These are phyloP conservation scores for Pisolithus albus DNA, from an alignment of 768 basidiomycete species.

Conservation along the genomic window DNA sequence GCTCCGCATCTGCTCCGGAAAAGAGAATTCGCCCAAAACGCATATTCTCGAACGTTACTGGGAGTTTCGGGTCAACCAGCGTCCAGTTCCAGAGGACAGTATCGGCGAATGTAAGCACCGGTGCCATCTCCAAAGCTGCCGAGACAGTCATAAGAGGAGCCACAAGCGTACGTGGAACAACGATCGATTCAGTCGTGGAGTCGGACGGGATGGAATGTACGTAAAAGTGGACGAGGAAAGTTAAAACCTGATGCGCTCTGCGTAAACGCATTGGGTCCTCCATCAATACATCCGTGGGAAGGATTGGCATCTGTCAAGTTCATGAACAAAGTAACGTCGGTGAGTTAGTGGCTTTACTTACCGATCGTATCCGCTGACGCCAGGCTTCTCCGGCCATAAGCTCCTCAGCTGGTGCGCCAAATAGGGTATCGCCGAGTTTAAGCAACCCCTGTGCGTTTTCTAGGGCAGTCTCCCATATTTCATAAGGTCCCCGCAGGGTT, in stretches of 20 bases:
- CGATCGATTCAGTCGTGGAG: constrained; percentile 32
- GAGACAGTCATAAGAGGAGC: constrained; percentile 76
- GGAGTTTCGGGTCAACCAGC: constrained; percentile 46
- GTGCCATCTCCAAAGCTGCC: constrained; percentile 73
- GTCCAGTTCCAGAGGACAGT: constrained; percentile 94
- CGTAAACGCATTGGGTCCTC: constrained; percentile 57
- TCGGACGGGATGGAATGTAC: constrained; percentile 65
- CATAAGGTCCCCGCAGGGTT: constrained; percentile 46
- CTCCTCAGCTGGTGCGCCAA: constrained; percentile 41
- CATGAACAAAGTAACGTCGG: constrained; percentile 9
- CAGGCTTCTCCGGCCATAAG: constrained; percentile 57
- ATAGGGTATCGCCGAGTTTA: constrained; percentile 50
- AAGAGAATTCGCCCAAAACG: constrained; percentile 60
- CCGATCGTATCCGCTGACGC: constrained; percentile 55
- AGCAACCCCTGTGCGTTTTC: constrained; percentile 46
- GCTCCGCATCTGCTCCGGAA: constrained; percentile 81
- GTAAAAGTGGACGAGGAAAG: constrained; percentile 88
- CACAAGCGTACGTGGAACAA: constrained; percentile 71
- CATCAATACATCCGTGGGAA: constrained; percentile 49
- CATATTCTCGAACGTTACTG: constrained; percentile 68
- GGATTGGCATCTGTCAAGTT: constrained; percentile 57
- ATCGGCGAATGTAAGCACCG: constrained; percentile 92
- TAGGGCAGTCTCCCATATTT: constrained; percentile 67
- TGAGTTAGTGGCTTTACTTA: constrained; percentile 33
- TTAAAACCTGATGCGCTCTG: constrained; percentile 82